Conservation (phyloP, 768 basidiomycete species). For the Lyophyllum atratum region DNA sequence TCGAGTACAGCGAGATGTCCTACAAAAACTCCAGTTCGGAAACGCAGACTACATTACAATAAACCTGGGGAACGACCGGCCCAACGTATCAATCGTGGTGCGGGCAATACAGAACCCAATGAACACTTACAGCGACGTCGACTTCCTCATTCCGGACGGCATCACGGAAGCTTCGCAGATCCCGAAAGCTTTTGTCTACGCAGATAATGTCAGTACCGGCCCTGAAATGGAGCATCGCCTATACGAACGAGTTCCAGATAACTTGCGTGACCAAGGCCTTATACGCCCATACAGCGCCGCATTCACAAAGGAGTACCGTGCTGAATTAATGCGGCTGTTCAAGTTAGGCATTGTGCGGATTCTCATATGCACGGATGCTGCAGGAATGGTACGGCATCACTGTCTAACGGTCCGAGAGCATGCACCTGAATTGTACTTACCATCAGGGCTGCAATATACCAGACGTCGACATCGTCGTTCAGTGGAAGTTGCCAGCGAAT, state of each 20-base stretch:
- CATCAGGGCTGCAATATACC: conserved; percentile 31
- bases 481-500: conserved; percentile 34
- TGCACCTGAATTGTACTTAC: conserved; percentile 13
- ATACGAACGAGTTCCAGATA: conserved; percentile 6
- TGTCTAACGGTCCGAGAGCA: not conserved
- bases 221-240: conserved; percentile 28
- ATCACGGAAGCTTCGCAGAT: conserved; percentile 18
- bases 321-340: conserved; percentile 25
- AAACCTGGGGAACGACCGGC: too few species aligned
- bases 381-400: conserved; percentile 29
- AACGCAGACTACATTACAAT: too few species aligned
- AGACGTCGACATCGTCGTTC: conserved; percentile 36
- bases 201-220: conserved; percentile 26
- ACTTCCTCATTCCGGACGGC: conserved; percentile 28
- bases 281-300: conserved; percentile 30
- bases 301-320: conserved; percentile 19
- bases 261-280: conserved; percentile 14
- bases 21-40: too few species aligned
- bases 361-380: conserved; percentile 37
- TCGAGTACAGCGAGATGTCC: conserved; percentile 11
- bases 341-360: conserved; percentile 24
- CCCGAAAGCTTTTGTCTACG: conserved; percentile 29
- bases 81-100: conserved; percentile 18
- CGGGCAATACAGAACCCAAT: conserved; percentile 33
- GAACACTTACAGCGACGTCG: conserved; percentile 32